Percentiles rank a stretch among this genome's conserved stretches.
Conservation (phyloP, 2,329 filamentous ascomycete genomes). For the Claviceps spartinae region DNA sequence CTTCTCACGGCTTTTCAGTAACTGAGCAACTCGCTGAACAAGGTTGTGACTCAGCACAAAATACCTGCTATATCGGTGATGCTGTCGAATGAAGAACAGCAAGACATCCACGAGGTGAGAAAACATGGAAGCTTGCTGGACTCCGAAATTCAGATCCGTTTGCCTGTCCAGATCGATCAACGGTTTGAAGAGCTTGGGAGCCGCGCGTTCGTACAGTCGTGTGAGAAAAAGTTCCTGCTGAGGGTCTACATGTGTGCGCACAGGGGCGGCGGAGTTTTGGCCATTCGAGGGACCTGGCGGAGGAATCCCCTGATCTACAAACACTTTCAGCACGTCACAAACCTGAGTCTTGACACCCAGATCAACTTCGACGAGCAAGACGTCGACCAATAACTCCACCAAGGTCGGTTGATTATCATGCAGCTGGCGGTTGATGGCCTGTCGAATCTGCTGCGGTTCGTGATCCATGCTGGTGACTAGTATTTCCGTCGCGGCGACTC, state of each 20-base stretch:
- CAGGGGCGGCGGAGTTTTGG: constrained; percentile 53
- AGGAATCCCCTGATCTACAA: constrained; percentile 58
- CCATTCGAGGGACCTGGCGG: constrained; percentile 40
- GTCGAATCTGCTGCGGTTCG: constrained; percentile 85
- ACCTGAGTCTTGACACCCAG: constrained; percentile 91
- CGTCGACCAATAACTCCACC: constrained; percentile 83
- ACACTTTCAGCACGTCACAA: constrained; percentile 85
- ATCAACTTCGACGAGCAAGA: constrained; percentile 82
- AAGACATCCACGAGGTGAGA: constrained; percentile 85
- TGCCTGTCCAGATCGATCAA: constrained; percentile 65
- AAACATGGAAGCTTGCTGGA: constrained; percentile 81
- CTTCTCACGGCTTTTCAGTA: constrained; percentile 75
- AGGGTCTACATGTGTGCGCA: constrained; percentile 46
- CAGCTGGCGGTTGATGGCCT: constrained; percentile 84
- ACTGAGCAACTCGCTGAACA: constrained; percentile 64
- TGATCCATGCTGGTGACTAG: constrained; percentile 91
- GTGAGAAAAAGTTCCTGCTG: constrained; percentile 78
- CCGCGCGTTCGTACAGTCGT: constrained; percentile 80
- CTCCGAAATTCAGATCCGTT: constrained; percentile 55
- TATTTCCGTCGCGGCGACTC: constrained; percentile 88
- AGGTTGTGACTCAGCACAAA: constrained; percentile 75
- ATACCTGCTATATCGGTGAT: constrained; percentile 72
- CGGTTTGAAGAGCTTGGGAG: constrained; percentile 73
- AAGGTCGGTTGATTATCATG: constrained; percentile 74
- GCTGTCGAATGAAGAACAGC: constrained; percentile 85